A percentile compares a stretch with the other conserved stretches of the same genome.
phyloP scores from a whole-genome alignment of 1,284 basidiomycete species.

The Phylloboletellus chloephorus region DNA sequence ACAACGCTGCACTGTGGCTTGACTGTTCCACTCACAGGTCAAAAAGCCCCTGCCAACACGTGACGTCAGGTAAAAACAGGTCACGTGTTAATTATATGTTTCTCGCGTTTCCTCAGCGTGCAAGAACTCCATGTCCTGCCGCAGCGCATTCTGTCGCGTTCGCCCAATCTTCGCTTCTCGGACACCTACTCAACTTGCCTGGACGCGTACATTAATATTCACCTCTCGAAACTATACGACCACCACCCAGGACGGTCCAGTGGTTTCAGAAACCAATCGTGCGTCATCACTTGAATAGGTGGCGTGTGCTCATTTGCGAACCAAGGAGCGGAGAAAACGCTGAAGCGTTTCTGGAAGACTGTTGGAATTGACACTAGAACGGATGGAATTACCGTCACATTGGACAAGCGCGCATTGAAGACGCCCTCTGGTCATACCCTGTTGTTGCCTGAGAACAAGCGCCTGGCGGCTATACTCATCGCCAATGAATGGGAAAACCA shows the following conservation, averaged over 20 bases:
- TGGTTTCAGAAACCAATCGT: slow-evolving; percentile 57
- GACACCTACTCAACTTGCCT: not conserved
- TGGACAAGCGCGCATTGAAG: slow-evolving; percentile 84
- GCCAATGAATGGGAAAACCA: slow-evolving; percentile 98
- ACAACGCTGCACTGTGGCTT: too few relatives aligned
- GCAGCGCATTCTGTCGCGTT: slow-evolving; percentile 3
- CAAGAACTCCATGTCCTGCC: slow-evolving; percentile 16
- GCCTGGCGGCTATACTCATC: slow-evolving; percentile 77
- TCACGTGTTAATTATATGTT: slow-evolving; percentile 23
- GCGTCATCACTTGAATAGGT: slow-evolving; percentile 15
- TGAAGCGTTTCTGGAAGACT: slow-evolving; percentile 88
- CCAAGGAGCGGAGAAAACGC: slow-evolving; percentile 77
- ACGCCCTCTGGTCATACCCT: slow-evolving; percentile 81
- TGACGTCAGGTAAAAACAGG: slow-evolving; percentile 20
- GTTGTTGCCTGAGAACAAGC: slow-evolving; percentile 65
- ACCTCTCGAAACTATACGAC: slow-evolving; percentile 15
- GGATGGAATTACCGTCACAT: slow-evolving; percentile 61
- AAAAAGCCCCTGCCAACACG: slow-evolving; percentile 11
- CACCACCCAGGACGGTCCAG: slow-evolving; percentile 35
- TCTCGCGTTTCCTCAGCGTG: slow-evolving; percentile 1
- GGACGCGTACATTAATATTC: not conserved
- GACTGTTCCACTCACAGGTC: not conserved
- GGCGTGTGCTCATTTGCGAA: slow-evolving; percentile 11
- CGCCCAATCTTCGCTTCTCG: slow-evolving; percentile 5
- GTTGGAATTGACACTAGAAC: slow-evolving; percentile 66